Evolutionary conservation across 192 early-diverging fungal species (phyloP).

Genomic region (Gigaspora rosea): DNA sequence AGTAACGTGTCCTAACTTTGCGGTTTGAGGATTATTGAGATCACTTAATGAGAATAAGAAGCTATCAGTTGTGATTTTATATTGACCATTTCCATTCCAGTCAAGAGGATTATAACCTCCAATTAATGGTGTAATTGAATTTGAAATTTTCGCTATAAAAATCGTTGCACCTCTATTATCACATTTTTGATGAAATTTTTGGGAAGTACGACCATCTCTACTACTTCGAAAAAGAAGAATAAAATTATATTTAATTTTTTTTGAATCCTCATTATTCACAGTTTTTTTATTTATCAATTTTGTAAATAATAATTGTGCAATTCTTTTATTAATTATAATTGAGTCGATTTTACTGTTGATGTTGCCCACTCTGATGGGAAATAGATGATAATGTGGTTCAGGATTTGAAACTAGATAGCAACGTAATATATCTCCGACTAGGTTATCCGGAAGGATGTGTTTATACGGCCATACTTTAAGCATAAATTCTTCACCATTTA

Average conservation of each 20-base stretch:
- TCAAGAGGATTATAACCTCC: conserved; percentile 16
- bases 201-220: not conserved
- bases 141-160: not conserved
- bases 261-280: not conserved
- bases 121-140: not conserved
- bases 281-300: not conserved
- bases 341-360: too few species aligned
- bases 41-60: not conserved
- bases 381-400: not conserved
- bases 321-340: not conserved
- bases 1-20: too few species aligned
- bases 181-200: not conserved
- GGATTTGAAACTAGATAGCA: not conserved
- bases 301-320: not conserved
- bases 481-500: not conserved
- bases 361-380: not conserved
- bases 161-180: not conserved
- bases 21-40: not conserved
- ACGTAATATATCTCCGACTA: not conserved
- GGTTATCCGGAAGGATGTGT: not conserved
- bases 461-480: not conserved
- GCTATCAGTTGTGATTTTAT: not conserved
- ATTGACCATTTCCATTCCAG: not conserved
- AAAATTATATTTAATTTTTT: not conserved
- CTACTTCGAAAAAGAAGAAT: not conserved